phyloP scores from a whole-genome alignment of 495 filamentous ascomycete species.

The Durotheca rogersii region DNA sequence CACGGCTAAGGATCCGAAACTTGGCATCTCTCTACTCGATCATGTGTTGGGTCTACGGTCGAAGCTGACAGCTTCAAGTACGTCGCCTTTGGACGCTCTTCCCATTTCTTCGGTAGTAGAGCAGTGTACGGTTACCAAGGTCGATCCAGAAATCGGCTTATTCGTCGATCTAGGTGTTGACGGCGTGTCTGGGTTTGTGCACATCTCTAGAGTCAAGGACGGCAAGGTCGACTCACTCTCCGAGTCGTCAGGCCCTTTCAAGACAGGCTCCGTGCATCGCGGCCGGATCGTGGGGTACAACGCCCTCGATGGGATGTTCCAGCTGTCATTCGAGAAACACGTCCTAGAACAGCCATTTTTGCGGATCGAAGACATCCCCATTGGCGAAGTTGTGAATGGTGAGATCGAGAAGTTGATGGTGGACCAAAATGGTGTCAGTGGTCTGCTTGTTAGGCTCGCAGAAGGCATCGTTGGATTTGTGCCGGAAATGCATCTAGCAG shows the following conservation, averaged over 20 bases:
- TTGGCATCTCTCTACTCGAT: constrained; percentile 82
- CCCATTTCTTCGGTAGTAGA: constrained; percentile 75
- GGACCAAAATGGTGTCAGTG: constrained; percentile 69
- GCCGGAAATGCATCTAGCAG: constrained; percentile 82
- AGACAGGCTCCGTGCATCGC: constrained; percentile 71
- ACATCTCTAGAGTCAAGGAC: constrained; percentile 88
- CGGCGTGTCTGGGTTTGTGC: constrained; percentile 79
- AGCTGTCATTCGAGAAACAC: constrained; percentile 78
- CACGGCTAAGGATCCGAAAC: constrained; percentile 70
- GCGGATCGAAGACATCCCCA: constrained; percentile 78
- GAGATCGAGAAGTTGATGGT: constrained; percentile 81
- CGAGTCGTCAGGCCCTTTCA: constrained; percentile 71
- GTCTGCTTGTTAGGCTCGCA: constrained; percentile 76
- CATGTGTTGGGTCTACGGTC: constrained; percentile 70
- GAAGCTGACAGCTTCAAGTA: constrained; percentile 40
- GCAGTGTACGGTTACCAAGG: constrained; percentile 71
- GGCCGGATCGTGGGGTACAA: constrained; percentile 86
- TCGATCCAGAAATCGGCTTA: constrained; percentile 74
- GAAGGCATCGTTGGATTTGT: constrained; percentile 87
- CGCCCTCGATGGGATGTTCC: constrained; percentile 77
- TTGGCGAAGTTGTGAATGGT: constrained; percentile 80
- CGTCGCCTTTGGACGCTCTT: constrained; percentile 54
- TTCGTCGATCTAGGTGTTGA: constrained; percentile 77
- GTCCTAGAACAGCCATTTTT: constrained; percentile 87
- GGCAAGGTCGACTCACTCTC: constrained; percentile 79